Conservation (phyloP, 2,329 filamentous ascomycete species). For the Diaporthe citri region DNA sequence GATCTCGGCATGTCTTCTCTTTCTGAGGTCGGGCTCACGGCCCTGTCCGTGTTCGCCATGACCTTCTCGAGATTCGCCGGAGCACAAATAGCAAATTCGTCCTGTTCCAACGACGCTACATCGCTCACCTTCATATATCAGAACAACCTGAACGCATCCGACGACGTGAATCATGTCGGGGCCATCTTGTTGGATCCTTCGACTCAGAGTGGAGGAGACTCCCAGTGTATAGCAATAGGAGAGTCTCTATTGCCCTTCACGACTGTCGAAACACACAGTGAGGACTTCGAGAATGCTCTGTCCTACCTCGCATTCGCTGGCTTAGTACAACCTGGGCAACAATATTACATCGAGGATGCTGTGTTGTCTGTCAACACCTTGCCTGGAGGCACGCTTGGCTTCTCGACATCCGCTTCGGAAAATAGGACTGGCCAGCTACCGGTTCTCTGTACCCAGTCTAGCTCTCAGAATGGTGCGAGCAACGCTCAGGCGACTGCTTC, state of each 20-base stretch:
- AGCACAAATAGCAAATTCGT: constrained; percentile 1
- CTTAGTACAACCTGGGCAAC: constrained; percentile 43
- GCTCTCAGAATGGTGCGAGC: constrained; percentile 39
- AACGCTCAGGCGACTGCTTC: constrained; percentile 49
- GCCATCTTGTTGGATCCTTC: constrained; percentile 62
- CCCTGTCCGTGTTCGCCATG: constrained; percentile 20
- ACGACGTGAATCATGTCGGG: constrained; percentile 64
- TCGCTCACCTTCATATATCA: constrained; percentile 65
- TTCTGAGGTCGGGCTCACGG: constrained; percentile 5
- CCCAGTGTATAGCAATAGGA: constrained; percentile 60
- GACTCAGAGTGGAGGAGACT: constrained; percentile 51
- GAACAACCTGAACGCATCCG: constrained; percentile 66
- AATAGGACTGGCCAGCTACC: constrained; percentile 52
- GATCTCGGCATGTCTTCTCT: constrained; percentile 21
- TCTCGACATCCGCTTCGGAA: constrained; percentile 43
- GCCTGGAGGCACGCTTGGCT: constrained; percentile 17
- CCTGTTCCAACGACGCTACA: constrained; percentile 51
- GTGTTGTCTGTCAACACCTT: constrained; percentile 54
- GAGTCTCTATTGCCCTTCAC: constrained; percentile 59
- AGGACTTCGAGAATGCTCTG: constrained; percentile 59
- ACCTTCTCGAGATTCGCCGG: background rate
- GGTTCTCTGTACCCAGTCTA: constrained; percentile 64
- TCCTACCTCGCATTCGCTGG: constrained; percentile 50
- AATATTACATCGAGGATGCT: constrained; percentile 58
- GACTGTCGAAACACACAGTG: constrained; percentile 55